Evolutionary conservation across 2,329 filamentous ascomycete genomes (phyloP).

Genomic region (Emericellopsis cladophorae): DNA sequence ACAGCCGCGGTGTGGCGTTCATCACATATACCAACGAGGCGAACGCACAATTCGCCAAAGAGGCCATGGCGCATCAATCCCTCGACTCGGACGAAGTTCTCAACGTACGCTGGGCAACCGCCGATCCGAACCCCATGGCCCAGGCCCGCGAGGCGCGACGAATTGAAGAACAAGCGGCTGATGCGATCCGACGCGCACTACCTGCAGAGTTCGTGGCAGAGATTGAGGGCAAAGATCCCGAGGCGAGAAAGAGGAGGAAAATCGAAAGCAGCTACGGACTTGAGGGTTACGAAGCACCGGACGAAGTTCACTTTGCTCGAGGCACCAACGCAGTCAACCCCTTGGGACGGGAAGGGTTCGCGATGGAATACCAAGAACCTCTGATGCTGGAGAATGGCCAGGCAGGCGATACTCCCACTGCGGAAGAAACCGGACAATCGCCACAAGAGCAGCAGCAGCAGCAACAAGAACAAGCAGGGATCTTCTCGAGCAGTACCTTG

Average conservation of each 20-base stretch:
- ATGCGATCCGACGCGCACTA: slow-evolving; percentile 77
- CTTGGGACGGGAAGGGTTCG: slow-evolving; percentile 42
- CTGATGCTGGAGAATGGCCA: slow-evolving; percentile 46
- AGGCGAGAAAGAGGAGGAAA: slow-evolving; percentile 76
- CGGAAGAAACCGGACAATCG: slow-evolving; percentile 17
- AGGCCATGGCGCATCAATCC: slow-evolving; percentile 90
- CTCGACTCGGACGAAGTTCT: slow-evolving; percentile 86
- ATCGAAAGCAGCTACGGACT: slow-evolving; percentile 83
- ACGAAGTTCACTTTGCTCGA: slow-evolving; percentile 83
- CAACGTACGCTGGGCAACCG: slow-evolving; percentile 94
- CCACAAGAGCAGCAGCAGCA: slow-evolving; percentile 17
- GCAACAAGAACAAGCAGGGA: slow-evolving; percentile 31
- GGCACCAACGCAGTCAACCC: slow-evolving; percentile 57
- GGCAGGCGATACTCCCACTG: slow-evolving; percentile 21
- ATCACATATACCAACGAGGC: slow-evolving; percentile 88
- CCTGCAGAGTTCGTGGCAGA: slow-evolving; percentile 87
- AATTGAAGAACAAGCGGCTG: slow-evolving; percentile 92
- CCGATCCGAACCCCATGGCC: slow-evolving; percentile 89
- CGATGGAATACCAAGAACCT: slow-evolving; percentile 49
- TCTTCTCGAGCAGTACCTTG: slow-evolving; percentile 73
- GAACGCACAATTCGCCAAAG: slow-evolving; percentile 82
- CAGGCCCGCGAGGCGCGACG: slow-evolving; percentile 80
- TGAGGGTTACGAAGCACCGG: slow-evolving; percentile 84
- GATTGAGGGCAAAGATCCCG: slow-evolving; percentile 81
- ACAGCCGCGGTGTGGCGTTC: slow-evolving; percentile 81